Evolutionary conservation across 805 yeast species (phyloP), one percentile per base, ranked within the genome.

Genomic region (Wickerhamomyces silvicola): DNA sequence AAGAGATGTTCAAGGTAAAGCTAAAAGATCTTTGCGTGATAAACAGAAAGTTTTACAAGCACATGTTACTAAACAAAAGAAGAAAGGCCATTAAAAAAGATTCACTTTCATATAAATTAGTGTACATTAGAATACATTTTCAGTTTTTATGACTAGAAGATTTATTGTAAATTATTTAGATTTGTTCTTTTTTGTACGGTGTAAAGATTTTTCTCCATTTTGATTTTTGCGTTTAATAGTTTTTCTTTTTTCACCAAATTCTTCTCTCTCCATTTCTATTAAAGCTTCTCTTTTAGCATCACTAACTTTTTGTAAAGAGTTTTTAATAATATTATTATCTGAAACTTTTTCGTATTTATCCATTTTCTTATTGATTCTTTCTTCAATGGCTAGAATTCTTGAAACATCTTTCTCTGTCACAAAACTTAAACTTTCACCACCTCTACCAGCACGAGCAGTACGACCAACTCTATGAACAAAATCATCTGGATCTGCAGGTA

Each of bases 381-480:
- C 85, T 55, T 92, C 98, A 33, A 92, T 90, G 6, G 90, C 79
- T 39, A 81, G 72, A 6, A 92, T 70, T 48, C 97, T 70, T 17
- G 67, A 70, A 10, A 92, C 78, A 53, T 90, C 98, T 37, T 81
- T 75, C 47, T 88, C 95, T 1, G 94, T 75, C 4, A 92, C 81
- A 37, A 92, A 69, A 10, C 92, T 75, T 1, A 92, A 64, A 6
- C 94, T 72, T 41, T 77, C 85, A 61, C 98, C 98, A 31, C 64
- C 61, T 46, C 94, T 70, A 2, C 97, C 97, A 3, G 97, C 97
- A 72, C 98, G 82, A 8, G 97, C 98, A 10, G 98, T 90, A 75
- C 98, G 84, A 64, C 98, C 98, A 9, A 90, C 95, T 57, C 98
- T 70, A 60, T 92, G 98, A 33, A 92, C 87, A 49, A 85, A 92